Evolutionary conservation across 2,329 filamentous ascomycete genomes (phyloP), one percentile per base, ranked within the genome.

Genomic region (Cercospora citrullina): DNA sequence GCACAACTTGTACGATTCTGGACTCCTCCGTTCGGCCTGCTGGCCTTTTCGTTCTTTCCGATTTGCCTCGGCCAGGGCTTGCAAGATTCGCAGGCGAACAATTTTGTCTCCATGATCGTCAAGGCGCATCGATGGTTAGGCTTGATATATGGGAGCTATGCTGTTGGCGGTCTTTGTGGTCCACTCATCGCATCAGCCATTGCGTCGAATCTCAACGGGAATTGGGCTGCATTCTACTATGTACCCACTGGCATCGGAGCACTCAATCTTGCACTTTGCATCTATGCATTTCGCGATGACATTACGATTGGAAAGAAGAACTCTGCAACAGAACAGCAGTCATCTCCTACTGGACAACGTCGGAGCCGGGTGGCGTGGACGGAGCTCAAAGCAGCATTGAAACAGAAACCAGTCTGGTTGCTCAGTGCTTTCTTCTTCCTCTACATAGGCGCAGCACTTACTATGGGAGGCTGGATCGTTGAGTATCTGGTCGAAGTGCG

Each of bases 381-480:
- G 12, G 48, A 53, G 12, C 48, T 53, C 10, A 53, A 26, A 53
- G 48, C 18, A 23, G 48, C 48, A 14, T 7, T 53, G 48, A 53
- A 74, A 14, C 81, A 76, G 1, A 83, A 79, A 16, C 81, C 80
- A 3, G 78, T 90, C 3, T 90, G 87, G 85, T 75, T 88, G 0
- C 74, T 90, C 2, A 87, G 87, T 60, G 64, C 88, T 1, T 90
- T 88, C 75, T 90, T 87, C 78, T 90, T 90, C 78, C 89, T 89
- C 75, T 85, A 86, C 62, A 79, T 90, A 0, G 88, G 88, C 0
- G 84, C 83, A 0, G 75, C 74, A 1, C 60, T 70, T 23, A 68
- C 66, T 16, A 64, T 66, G 12, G 68, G 68, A 23, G 87, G 88
- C 1, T 90, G 87, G 88, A 84, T 90, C 0, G 87, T 90, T 1